Evolutionary conservation across 1,284 basidiomycete genomes (phyloP), one percentile per base, ranked within the genome.

Genomic region (Leccinum subatratum): DNA sequence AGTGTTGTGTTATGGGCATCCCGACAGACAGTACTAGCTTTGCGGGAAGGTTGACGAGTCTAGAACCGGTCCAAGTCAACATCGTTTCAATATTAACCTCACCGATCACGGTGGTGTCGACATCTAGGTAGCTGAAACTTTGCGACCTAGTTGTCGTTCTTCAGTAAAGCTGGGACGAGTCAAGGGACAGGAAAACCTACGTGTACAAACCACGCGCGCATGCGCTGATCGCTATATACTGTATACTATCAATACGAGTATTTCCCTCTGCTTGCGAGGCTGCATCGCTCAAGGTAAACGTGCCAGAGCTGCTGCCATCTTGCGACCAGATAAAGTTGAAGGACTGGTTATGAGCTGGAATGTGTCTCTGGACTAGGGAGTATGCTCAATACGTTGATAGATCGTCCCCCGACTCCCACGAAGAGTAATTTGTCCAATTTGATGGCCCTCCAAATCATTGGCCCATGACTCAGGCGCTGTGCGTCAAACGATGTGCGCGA

Each of bases 1-100:
- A 6, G 81, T 71, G 39, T 67, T 75, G 77, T 5, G 74, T 76
- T 34, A 81, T 63, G 0, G 76, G 69, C 11, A 67, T 65, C 9
- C 78, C 77, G 18, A 81, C 68, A 16, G 72, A 63, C 0, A 80
- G 80, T 7, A 81, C n/a, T n/a, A n/a, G 70, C 32, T 67, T 63
- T 3, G 68, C 0, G 1, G 79, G 74, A 12, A 81, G 73, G 34
- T 72, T 62, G 18, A 72, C 69, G 12, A 81, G 75, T 34, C 80
- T 76, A 9, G 79, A 81, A 5, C 80, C 79, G 1, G 81, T 80
- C 80, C 79, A 81, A n/a, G n/a, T n/a, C n/a, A n/a, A n/a, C n/a
- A n/a, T n/a, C n/a, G n/a, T n/a, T n/a, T n/a, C n/a, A n/a, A n/a
- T n/a, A n/a, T n/a, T n/a, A n/a, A n/a, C n/a, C n/a, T n/a, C n/a